Base-by-base conservation (phyloP, 495 filamentous ascomycete species). In the Cenococcum geophilum region DNA sequence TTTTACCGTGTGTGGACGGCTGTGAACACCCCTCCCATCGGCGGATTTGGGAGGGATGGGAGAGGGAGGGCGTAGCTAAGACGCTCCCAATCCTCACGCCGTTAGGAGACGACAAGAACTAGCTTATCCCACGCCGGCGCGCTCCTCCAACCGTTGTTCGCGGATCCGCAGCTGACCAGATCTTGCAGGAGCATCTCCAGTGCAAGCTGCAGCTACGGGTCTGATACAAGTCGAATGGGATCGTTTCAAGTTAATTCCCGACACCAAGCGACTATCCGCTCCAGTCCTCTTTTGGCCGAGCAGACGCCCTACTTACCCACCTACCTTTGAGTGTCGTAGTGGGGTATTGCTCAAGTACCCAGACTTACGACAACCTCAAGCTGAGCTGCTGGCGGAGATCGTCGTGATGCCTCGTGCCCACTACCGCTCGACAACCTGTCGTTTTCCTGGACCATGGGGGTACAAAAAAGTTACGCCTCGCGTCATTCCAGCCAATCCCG, bases 171-270 rank as follows among this genome's bases (percentile, higher is more conserved):
- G 54, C 54, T 37, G 54, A 56, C 20, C 16, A 56, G 37, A 37
- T 56, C 54, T 56, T 53, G 21, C 49, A 53, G 49, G 2, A 53
- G 14, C 22, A 34, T 23, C 27, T 53, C 21, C 14, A 53, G 49
- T 53, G 49, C 12, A 10, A 53, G 49, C 27, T 34, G 21, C 22
- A 34, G 22, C 22, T 53, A 12, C 27, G 21, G 12, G 21, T 14
- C 27, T 53, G 25, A 56, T 34, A 56, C 54, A 40, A 56, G 37
- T 18, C 54, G 54, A 56, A 56, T 56, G 34, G 54, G 54, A 56
- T 40, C 34, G 22, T 32, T 21, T 16, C 54, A 43, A 53, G 16
- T 16, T 23, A 18, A n/a, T n/a, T 43, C 37, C 54, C 54, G 54
- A 40, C 32, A n/a, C 14, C 18, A 43, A 32, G 27, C 27, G 6